A percentile compares a stretch with the other conserved stretches of the same genome.
phyloP scores from a whole-genome alignment of 2,329 filamentous ascomycete species.

The Lachnellula arida region DNA sequence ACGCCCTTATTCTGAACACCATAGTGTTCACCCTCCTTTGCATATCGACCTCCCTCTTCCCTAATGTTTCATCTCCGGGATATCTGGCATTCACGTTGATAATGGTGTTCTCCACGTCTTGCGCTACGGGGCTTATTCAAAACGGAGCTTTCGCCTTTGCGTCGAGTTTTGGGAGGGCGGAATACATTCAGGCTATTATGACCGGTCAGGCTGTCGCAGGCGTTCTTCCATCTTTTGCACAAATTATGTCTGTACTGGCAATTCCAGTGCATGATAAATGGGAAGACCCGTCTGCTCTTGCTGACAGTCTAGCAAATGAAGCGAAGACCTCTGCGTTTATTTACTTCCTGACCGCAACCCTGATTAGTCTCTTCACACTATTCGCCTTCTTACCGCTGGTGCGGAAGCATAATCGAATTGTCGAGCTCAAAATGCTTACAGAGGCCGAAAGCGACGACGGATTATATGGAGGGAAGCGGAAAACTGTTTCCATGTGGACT shows the following conservation, averaged over 20 bases:
- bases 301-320: slow-evolving; percentile 34
- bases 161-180: slow-evolving; percentile 73
- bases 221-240: slow-evolving; percentile 80
- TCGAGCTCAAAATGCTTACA: slow-evolving; percentile 47
- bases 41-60: slow-evolving; percentile 68
- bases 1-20: slow-evolving; percentile 73
- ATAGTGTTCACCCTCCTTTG: slow-evolving; percentile 72
- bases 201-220: slow-evolving; percentile 88
- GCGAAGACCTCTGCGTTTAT: slow-evolving; percentile 71
- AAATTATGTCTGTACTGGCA: slow-evolving; percentile 77
- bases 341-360: slow-evolving; percentile 86
- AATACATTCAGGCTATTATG: slow-evolving; percentile 97
- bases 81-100: slow-evolving; percentile 81
- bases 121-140: slow-evolving; percentile 81
- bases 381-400: slow-evolving; percentile 71
- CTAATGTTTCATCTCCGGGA: slow-evolving; percentile 52
- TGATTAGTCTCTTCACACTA: slow-evolving; percentile 66
- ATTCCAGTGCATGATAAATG: slow-evolving; percentile 44
- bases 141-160: slow-evolving; percentile 94
- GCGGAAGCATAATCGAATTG: slow-evolving; percentile 51
- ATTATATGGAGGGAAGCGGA: slow-evolving; percentile 45
- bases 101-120: slow-evolving; percentile 74
- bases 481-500: slow-evolving; percentile 53
- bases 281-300: slow-evolving; percentile 16
- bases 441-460: slow-evolving; percentile 49